phyloP scores from a whole-genome alignment of 805 yeast genomes.

The Isabelozyma rhagii region DNA sequence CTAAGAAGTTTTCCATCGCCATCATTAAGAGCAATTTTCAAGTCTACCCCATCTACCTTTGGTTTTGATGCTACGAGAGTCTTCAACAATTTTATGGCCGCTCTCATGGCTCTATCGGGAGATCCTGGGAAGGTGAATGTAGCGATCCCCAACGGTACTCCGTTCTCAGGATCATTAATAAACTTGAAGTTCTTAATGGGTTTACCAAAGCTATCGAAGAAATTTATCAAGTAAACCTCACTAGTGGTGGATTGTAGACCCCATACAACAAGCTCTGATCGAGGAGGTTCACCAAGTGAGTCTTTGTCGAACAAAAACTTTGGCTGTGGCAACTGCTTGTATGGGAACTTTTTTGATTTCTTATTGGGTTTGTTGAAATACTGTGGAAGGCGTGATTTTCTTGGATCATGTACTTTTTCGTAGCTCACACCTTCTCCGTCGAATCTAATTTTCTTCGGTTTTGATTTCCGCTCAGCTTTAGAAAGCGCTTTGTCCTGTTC shows the following conservation, averaged over 20 bases:
- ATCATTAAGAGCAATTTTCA: constrained; percentile 54
- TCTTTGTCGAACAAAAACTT: constrained; percentile 58
- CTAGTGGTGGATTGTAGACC: constrained; percentile 56
- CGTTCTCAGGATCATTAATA: constrained; percentile 68
- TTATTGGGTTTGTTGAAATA: constrained; percentile 39
- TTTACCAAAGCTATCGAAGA: constrained; percentile 61
- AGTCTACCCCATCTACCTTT: constrained; percentile 49
- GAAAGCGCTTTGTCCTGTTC: constrained; percentile 24
- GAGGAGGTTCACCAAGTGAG: constrained; percentile 74
- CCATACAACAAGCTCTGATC: constrained; percentile 66
- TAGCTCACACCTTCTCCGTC: constrained; percentile 22
- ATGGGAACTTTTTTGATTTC: constrained; percentile 38
- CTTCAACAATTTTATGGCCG: constrained; percentile 30
- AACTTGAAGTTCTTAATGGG: constrained; percentile 54
- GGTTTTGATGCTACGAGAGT: constrained; percentile 27
- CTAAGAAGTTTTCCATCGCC: constrained; percentile 36
- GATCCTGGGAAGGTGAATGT: constrained; percentile 59
- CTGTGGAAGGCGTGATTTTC: constrained; percentile 20
- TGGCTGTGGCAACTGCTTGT: constrained; percentile 40
- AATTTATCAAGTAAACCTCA: constrained; percentile 44
- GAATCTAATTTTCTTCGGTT: constrained; percentile 39
- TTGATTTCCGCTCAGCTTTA: constrained; percentile 8
- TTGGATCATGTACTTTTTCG: constrained; percentile 37
- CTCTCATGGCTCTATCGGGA: constrained; percentile 40
- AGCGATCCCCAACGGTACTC: constrained; percentile 75